Percentiles rank a stretch among this genome's conserved stretches.
phyloP scores from a whole-genome alignment of 192 early-diverging fungal genomes.

The Backusella luteola region DNA sequence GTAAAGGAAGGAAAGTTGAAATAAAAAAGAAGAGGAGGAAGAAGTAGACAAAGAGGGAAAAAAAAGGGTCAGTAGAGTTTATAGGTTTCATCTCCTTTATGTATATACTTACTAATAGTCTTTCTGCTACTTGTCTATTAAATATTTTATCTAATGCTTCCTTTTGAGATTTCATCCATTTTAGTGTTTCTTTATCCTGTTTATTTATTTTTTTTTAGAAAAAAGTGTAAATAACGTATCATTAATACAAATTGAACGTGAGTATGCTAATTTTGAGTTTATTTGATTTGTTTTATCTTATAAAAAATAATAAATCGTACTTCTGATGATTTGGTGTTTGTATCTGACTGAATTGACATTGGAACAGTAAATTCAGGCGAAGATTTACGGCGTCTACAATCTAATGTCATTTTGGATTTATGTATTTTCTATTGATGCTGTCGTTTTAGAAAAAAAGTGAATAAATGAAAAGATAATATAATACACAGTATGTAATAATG shows the following conservation, averaged over 20 bases:
- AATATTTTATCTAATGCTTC: neutral
- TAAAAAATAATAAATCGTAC: neutral
- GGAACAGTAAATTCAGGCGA: neutral
- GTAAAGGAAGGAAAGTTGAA: neutral
- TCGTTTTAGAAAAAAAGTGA: neutral
- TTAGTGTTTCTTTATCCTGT: neutral
- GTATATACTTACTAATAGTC: slow-evolving; percentile 6
- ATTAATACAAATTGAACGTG: neutral
- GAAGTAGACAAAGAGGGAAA: neutral
- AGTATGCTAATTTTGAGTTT: neutral
- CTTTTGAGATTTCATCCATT: slow-evolving; percentile 1
- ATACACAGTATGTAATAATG: neutral
- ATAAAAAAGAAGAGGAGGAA: neutral
- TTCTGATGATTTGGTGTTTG: neutral
- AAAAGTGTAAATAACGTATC: neutral
- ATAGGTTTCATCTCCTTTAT: neutral
- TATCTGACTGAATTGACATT: neutral
- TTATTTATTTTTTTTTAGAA: neutral
- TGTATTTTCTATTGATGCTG: neutral
- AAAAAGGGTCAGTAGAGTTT: neutral
- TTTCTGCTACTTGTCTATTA: neutral
- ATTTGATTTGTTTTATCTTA: neutral
- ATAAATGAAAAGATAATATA: neutral
- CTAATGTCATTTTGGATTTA: neutral
- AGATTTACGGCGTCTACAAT: slow-evolving; percentile 4